phyloP scores from a whole-genome alignment of 805 yeast species.

The Starmerella davenportii region DNA sequence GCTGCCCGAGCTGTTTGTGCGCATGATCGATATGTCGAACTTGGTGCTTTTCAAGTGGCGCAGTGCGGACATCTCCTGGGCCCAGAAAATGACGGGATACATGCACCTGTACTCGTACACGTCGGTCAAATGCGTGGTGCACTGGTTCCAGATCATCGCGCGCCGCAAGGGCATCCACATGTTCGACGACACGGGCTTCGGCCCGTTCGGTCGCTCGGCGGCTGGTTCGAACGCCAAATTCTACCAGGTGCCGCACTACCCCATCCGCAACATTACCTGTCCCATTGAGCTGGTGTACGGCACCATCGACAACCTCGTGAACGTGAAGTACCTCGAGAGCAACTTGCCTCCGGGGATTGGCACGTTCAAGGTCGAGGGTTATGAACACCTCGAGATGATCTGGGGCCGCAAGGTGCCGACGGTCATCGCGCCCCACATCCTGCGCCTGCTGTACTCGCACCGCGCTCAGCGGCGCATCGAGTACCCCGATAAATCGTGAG shows the following conservation, averaged over 20 bases:
- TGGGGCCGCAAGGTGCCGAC: constrained; percentile 59
- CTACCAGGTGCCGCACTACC: constrained; percentile 40
- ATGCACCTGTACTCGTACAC: constrained; percentile 83
- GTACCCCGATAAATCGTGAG: neutral
- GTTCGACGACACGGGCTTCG: constrained; percentile 58
- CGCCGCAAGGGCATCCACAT: constrained; percentile 56
- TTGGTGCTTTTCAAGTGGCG: constrained; percentile 63
- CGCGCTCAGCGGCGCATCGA: neutral
- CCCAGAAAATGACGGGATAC: constrained; percentile 65
- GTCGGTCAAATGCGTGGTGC: constrained; percentile 82
- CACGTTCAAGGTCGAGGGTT: constrained; percentile 29
- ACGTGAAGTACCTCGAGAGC: constrained; percentile 51
- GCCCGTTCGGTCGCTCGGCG: constrained; percentile 12
- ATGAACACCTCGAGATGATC: constrained; percentile 78
- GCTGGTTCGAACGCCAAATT: constrained; percentile 22
- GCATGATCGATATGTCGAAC: constrained; percentile 54
- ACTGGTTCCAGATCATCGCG: constrained; percentile 83
- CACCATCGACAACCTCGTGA: constrained; percentile 63
- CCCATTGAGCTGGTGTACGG: constrained; percentile 76
- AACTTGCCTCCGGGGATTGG: constrained; percentile 48
- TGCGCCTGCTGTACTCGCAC: constrained; percentile 3
- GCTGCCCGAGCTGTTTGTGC: constrained; percentile 58
- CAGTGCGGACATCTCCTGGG: constrained; percentile 45
- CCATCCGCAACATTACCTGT: constrained; percentile 45
- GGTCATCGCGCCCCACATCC: constrained; percentile 14